Conservation (phyloP, 176 grass and related monocot species). For the Themeda triandra region DNA sequence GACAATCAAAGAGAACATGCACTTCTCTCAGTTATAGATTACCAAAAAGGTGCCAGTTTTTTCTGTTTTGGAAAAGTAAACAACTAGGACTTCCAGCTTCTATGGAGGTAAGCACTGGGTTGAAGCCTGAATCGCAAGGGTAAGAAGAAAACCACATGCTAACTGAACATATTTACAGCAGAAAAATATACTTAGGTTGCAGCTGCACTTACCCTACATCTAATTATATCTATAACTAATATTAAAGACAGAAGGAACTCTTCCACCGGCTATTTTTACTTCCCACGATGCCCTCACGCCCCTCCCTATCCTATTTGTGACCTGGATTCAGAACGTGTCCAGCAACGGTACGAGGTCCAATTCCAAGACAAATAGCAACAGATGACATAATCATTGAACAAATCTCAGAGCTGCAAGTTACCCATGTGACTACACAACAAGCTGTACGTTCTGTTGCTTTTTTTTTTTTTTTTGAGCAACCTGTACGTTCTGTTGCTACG, state of each 20-base stretch:
- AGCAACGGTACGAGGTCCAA: not conserved
- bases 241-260: not conserved
- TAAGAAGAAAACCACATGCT: not conserved
- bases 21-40: slow-evolving; percentile 5
- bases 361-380: not conserved
- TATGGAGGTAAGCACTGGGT: not conserved
- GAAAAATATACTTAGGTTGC: not conserved
- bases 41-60: not conserved
- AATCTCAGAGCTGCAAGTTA: not conserved
- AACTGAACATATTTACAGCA: not conserved
- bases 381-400: not conserved
- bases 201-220: not conserved
- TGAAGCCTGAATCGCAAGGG: not conserved
- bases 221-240: not conserved
- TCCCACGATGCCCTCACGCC: not conserved
- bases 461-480: too few species aligned
- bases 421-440: not conserved
- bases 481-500: not conserved
- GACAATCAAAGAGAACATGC: not conserved
- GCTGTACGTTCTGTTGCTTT: not conserved
- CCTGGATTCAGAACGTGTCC: not conserved
- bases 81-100: not conserved
- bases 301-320: not conserved
- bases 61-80: not conserved
- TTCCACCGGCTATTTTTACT: not conserved